Evolutionary conservation across 352 stramenopile species (phyloP).

Genomic region (Pythium rhizo-oryzae): DNA sequence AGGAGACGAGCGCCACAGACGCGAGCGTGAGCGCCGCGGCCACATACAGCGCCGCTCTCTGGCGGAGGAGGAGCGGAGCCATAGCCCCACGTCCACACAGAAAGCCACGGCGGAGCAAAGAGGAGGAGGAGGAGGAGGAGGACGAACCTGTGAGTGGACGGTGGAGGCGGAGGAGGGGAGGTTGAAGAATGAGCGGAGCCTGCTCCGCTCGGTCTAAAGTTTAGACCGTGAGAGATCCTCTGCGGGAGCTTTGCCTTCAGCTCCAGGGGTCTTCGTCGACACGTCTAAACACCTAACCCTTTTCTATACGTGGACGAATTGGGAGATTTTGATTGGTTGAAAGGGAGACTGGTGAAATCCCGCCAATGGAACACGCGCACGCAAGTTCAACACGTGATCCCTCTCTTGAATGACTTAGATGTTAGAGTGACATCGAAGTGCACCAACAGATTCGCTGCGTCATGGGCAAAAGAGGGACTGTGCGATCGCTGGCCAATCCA

Average conservation of each 20-base stretch:
- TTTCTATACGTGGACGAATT: not conserved
- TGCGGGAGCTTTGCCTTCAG: conserved; percentile 13
- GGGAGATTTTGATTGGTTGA: conserved; percentile 11
- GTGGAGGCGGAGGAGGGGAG: not conserved
- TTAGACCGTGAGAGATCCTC: not conserved
- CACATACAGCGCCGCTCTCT: not conserved
- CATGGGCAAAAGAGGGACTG: no score
- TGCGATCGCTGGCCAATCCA: no score
- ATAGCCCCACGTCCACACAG: not conserved
- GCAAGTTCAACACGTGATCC: conserved; percentile 27
- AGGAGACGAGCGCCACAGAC: conserved; percentile 11
- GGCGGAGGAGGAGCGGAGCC: not conserved
- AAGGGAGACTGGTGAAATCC: not conserved
- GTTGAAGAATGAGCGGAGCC: conserved; percentile 31
- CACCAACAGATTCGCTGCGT: not conserved
- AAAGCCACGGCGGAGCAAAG: not conserved
- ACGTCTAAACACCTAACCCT: conserved; percentile 16
- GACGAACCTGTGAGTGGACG: conserved; percentile 20
- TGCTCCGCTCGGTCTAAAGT: not conserved
- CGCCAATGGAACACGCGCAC: conserved; percentile 13
- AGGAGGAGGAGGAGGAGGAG: not conserved
- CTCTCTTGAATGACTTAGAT: conserved; percentile 1
- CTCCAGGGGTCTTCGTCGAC: conserved; percentile 23
- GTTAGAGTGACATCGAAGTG: conserved; percentile 25
- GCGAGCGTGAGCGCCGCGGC: conserved; percentile 24